A percentile compares a stretch with the other conserved stretches of the same genome.
phyloP scores from a whole-genome alignment of 2,329 filamentous ascomycete genomes.

The Fusarium circinatum region DNA sequence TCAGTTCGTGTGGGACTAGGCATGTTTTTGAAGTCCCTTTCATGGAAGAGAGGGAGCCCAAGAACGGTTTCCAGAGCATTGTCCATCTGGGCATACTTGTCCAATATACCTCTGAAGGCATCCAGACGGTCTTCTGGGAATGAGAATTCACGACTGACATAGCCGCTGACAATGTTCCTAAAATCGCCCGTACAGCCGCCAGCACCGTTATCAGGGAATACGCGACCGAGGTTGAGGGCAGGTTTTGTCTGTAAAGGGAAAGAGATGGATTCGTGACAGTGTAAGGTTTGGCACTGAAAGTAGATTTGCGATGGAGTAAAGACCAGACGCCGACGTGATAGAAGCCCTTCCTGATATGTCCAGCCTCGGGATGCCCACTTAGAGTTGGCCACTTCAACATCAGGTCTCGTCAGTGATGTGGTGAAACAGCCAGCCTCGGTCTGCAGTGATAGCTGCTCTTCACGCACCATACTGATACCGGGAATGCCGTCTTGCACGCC shows the following conservation, averaged over 20 bases:
- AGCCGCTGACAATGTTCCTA: conserved; percentile 46
- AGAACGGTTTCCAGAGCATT: conserved; percentile 46
- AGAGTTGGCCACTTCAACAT: conserved; percentile 49
- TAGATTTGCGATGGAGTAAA: conserved; percentile 52
- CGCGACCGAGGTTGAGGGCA: conserved; percentile 47
- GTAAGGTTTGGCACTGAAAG: conserved; percentile 51
- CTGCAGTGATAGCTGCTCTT: conserved; percentile 50
- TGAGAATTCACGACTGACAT: conserved; percentile 46
- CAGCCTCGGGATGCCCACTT: conserved; percentile 50
- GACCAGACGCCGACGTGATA: conserved; percentile 50
- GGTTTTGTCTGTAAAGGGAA: conserved; percentile 47
- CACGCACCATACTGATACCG: conserved; percentile 48
- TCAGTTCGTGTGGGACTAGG: conserved; percentile 47
- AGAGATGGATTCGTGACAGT: conserved; percentile 52
- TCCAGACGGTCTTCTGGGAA: conserved; percentile 47
- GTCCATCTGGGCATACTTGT: conserved; percentile 44
- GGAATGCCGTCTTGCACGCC: conserved; percentile 47
- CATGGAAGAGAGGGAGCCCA: conserved; percentile 50
- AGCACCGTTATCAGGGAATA: conserved; percentile 44
- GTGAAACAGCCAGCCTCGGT: conserved; percentile 49
- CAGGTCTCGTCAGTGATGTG: conserved; percentile 50
- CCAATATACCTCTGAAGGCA: conserved; percentile 48
- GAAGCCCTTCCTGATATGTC: conserved; percentile 52
- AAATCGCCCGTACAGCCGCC: conserved; percentile 41
- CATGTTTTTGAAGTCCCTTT: conserved; percentile 44